Evolutionary conservation across 202 grass and related monocot species (phyloP).

Genomic region (Cymbopogon flexuosus): DNA sequence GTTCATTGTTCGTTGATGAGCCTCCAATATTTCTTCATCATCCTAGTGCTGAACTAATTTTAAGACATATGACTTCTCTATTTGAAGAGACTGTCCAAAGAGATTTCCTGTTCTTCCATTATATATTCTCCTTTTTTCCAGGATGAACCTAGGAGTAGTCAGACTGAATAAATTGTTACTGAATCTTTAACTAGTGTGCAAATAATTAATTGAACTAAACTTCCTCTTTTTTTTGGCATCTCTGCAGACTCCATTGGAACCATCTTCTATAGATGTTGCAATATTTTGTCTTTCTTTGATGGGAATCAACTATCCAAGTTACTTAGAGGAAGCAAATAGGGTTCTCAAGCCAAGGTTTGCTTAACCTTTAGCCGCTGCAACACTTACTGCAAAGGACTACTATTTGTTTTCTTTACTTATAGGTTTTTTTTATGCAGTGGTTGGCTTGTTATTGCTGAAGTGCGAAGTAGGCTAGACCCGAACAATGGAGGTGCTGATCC

Average conservation of each 20-base stretch:
- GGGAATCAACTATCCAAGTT: slow-evolving; percentile 80
- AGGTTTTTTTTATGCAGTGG: slow-evolving; percentile 57
- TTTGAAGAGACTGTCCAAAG: neutral
- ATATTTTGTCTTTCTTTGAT: slow-evolving; percentile 97
- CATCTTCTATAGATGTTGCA: slow-evolving; percentile 73
- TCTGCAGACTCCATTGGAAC: slow-evolving; percentile 76
- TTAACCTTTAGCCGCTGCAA: slow-evolving; percentile 13
- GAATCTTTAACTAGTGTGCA: neutral
- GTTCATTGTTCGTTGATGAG: neutral
- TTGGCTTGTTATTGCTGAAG: slow-evolving; percentile 96
- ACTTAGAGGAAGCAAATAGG: slow-evolving; percentile 82
- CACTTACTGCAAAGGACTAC: neutral
- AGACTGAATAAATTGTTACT: slow-evolving; percentile 9
- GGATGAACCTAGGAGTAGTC: neutral
- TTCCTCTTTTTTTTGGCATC: neutral
- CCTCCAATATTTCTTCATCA: neutral
- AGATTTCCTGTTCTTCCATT: neutral
- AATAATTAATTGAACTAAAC: slow-evolving; percentile 26
- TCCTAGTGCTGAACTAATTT: neutral
- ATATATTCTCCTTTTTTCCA: neutral
- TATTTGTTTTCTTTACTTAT: slow-evolving; percentile 13
- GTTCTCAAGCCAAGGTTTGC: slow-evolving; percentile 74
- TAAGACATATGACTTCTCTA: neutral
- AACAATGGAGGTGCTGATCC: slow-evolving; percentile 87
- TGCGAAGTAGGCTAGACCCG: slow-evolving; percentile 85